phyloP scores from a whole-genome alignment of 176 grass and related monocot species.

The Guadua angustifolia region DNA sequence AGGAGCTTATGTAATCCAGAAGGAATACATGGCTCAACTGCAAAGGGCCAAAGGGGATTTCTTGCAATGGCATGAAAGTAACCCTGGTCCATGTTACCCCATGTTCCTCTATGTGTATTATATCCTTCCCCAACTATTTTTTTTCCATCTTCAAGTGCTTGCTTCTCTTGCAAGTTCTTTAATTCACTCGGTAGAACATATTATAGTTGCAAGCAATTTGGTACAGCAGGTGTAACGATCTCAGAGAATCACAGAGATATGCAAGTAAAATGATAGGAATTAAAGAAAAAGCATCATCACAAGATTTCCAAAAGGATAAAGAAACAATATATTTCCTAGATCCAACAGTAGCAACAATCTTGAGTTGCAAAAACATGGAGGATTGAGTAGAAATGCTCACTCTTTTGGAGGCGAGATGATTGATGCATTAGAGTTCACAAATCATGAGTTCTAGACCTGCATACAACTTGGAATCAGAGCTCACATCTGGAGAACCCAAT shows the following conservation, averaged over 20 bases:
- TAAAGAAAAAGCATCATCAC: slow-evolving; percentile 34
- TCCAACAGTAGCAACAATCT: slow-evolving; percentile 28
- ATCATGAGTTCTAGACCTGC: slow-evolving; percentile 46
- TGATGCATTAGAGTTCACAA: slow-evolving; percentile 42
- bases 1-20: slow-evolving; percentile 44
- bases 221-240: not conserved
- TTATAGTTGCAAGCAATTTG: slow-evolving; percentile 21
- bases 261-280: not conserved
- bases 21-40: slow-evolving; percentile 49
- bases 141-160: slow-evolving; percentile 36
- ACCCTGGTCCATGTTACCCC: slow-evolving; percentile 64
- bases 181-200: not conserved
- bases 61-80: slow-evolving; percentile 70
- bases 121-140: slow-evolving; percentile 50
- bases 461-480: slow-evolving; percentile 40
- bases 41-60: slow-evolving; percentile 53
- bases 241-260: slow-evolving; percentile 17
- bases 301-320: slow-evolving; percentile 30
- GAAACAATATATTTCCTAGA: slow-evolving; percentile 32
- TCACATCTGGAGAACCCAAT: slow-evolving; percentile 33
- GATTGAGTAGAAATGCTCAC: slow-evolving; percentile 43
- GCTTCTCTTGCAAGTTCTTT: slow-evolving; percentile 48
- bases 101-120: slow-evolving; percentile 60
- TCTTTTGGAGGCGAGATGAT: slow-evolving; percentile 57
- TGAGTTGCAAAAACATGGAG: slow-evolving; percentile 12